phyloP scores from a whole-genome alignment of 495 filamentous ascomycete species.

The Thozetella sp. region DNA sequence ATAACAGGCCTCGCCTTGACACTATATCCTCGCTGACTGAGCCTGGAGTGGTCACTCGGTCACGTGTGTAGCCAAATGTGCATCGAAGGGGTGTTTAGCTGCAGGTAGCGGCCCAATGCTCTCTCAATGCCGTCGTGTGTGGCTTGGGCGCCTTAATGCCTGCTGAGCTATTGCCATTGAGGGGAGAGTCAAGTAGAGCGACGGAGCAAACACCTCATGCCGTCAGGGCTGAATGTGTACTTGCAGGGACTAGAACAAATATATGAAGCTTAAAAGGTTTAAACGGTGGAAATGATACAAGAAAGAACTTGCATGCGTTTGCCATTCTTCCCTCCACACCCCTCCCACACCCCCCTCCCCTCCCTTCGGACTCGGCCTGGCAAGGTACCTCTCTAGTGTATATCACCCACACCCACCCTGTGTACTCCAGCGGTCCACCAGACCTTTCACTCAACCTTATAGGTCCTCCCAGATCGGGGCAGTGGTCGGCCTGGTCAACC shows the following conservation, averaged over 20 bases:
- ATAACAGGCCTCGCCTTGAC: too few relatives aligned
- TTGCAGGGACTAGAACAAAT: too few relatives aligned
- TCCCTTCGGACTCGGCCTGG: neutral
- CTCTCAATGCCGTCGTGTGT: neutral
- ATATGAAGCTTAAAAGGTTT: too few relatives aligned
- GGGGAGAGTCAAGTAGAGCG: too few relatives aligned
- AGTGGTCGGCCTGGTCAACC: slow-evolving; percentile 18
- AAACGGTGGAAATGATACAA: too few relatives aligned
- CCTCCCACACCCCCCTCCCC: neutral
- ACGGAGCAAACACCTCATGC: too few relatives aligned
- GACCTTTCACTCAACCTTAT: too few relatives aligned
- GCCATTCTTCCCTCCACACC: too few relatives aligned
- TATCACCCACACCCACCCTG: slow-evolving; percentile 1
- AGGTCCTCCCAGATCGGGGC: slow-evolving; percentile 14
- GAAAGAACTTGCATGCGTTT: too few relatives aligned
- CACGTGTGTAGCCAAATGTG: too few relatives aligned
- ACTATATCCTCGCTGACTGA: neutral
- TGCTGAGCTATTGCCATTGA: too few relatives aligned
- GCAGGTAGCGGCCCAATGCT: slow-evolving; percentile 1
- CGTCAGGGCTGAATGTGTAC: too few relatives aligned
- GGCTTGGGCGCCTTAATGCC: neutral
- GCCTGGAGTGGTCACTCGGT: neutral
- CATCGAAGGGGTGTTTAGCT: neutral
- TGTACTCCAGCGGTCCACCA: slow-evolving; percentile 3
- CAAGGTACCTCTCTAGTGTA: neutral